phyloP scores from a whole-genome alignment of 2,329 filamentous ascomycete genomes.

The Beauveria caledonica region DNA sequence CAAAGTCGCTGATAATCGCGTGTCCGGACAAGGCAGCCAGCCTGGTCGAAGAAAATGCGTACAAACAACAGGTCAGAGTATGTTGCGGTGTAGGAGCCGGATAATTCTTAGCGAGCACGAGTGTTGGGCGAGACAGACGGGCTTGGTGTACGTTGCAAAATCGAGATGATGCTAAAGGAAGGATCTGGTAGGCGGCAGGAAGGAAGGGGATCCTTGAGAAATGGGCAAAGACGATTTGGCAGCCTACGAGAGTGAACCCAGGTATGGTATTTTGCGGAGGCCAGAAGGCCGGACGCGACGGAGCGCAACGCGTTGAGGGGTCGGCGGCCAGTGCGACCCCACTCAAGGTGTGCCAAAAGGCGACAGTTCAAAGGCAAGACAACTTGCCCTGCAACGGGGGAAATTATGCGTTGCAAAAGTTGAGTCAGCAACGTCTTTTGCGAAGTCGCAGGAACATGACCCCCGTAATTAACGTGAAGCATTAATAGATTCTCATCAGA shows the following conservation, averaged over 20 bases:
- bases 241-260: conserved; percentile 1
- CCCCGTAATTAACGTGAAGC: too few relatives aligned
- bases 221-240: background rate
- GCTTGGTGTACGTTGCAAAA: background rate
- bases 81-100: conserved; percentile 4
- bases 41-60: background rate
- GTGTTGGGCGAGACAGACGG: background rate
- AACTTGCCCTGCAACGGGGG: too few relatives aligned
- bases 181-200: background rate
- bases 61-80: background rate
- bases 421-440: too few relatives aligned
- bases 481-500: too few relatives aligned
- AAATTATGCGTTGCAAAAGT: too few relatives aligned
- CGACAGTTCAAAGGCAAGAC: too few relatives aligned
- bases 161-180: background rate
- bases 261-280: conserved; percentile 10
- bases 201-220: background rate
- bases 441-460: too few relatives aligned
- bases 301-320: conserved; percentile 23
- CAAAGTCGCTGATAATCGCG: background rate
- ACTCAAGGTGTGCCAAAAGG: too few relatives aligned
- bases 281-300: conserved; percentile 20
- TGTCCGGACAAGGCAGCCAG: background rate
- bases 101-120: background rate
- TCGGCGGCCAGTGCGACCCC: conserved; percentile 13